Base-by-base conservation (phyloP, 108 stramenopile genomes). In the Fragilaria crotonensis region DNA sequence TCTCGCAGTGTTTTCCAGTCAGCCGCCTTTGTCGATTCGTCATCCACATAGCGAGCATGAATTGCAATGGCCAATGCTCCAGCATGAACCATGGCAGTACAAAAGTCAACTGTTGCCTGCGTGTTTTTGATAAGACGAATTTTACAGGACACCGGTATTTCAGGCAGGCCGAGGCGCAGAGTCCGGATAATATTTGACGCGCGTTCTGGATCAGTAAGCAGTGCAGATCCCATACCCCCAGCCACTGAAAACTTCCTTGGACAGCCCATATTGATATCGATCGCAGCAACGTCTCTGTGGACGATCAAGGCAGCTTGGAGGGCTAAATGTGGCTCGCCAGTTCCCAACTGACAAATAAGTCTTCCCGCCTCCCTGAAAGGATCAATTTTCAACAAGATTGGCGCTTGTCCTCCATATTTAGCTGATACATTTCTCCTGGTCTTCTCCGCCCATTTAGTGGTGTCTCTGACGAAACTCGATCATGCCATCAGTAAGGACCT, bases 191-290 rank as follows among this genome's bases (percentile, higher is more conserved):
- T 85, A 26, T 71, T 64, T 47, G 81, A 81, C 1, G 90, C 89
- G 41, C 90, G 62, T 33, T 75, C 70, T 4, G 75, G 62, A 68
- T 94, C 93, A 20, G 56, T 59, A 20, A 99, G 68, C 0, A 99
- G 66, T 2, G 96, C 95, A 17, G 83, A 75, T 49, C 98, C 98
- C 96, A 99, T 97, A 21, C 95, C 95, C 2, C 90, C 92, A 52
- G 72, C 67, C 5, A 95, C 79, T 48, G 77, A 81, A 69, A 99
- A 99, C 63, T 95, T 91, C 64, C 89, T 97, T 18, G 98, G 98
- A 79, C 98, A 99, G 2, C 98, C 98, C 96, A 97, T 97, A 59
- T 99, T 99, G 47, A 99, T 61, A 74, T 97, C 98, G 25, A 99
- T 75, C 22, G 90, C 95, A 29, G 67, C 70, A 3, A 95, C 93